Base-by-base conservation (phyloP, 345 rosid genomes). In the Camelina hispida region DNA sequence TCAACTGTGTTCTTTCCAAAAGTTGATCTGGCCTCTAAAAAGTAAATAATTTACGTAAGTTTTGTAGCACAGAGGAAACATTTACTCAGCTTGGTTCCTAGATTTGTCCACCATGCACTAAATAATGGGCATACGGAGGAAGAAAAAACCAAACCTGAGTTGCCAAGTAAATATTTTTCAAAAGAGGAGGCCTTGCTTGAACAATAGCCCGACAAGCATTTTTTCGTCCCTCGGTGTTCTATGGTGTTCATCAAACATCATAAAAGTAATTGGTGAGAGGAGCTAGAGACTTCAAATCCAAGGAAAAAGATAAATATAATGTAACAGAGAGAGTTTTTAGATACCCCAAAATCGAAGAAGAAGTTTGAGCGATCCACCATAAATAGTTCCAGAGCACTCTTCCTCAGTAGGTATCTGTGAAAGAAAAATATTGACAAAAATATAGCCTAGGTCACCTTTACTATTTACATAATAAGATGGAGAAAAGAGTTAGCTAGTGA, bases 341-440 rank as follows among this genome's bases (percentile, higher is more conserved):
- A 76, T 88, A 95, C 99, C 97, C 85, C 86, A 60, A 95, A 95
- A 82, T 95, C 97, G 86, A 95, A 90, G 84, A 90, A 95, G 87
- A 84, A 92, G 84, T 90, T 95, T 61, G 97, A 89, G 34, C 93
- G 91, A 68, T 95, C 98, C 75, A 90, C 85, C 99, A 95, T 85
- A 78, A 92, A 95, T 72, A 95, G 78, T 83, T 95, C 99, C 78
- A 95, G 78, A 69, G 94, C 99, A 84, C 96, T 92, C 78, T 91
- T 89, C 82, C 96, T 87, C 61, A 90, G 82, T 54, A 90, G 84
- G 83, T 92, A 92, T 74, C 99, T 95, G 87, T 1, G 15, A 42
- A 37, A 61, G 55, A 22, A 3, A 12, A 13, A 66, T 50, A 50
- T 47, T n/a, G 28, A n/a, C 43, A 17, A 51, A 12, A 17, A 48